Conservation (phyloP, 2,329 filamentous ascomycete genomes). For the Thielaviopsis musarum region DNA sequence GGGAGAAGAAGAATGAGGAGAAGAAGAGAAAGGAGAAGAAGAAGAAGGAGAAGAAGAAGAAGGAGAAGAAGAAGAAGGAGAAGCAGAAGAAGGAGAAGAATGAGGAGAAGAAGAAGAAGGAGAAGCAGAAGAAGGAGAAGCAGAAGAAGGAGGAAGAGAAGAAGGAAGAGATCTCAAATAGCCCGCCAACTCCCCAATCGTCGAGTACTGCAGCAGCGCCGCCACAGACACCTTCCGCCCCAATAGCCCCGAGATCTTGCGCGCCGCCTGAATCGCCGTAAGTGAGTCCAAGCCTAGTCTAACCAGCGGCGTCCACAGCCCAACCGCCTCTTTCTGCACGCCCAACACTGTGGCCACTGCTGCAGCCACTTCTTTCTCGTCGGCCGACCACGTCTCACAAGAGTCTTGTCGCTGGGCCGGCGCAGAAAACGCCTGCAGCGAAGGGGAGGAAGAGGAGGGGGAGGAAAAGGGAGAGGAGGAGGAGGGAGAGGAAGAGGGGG, state of each 20-base stretch:
- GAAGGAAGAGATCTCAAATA: not conserved
- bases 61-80: too few relatives aligned
- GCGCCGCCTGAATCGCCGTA: constrained; percentile 56
- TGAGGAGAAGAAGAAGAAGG: too few relatives aligned
- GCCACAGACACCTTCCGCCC: constrained; percentile 44
- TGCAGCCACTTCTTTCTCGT: constrained; percentile 39
- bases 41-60: too few relatives aligned
- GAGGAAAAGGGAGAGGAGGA: too few relatives aligned
- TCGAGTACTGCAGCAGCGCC: constrained; percentile 49
- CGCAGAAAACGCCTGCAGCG: not conserved
- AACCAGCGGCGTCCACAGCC: constrained; percentile 54
- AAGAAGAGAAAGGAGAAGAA: not conserved
- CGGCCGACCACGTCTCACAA: constrained; percentile 27
- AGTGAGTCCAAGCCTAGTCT: constrained; percentile 73
- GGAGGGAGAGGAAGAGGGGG: too few relatives aligned
- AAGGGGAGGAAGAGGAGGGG: too few relatives aligned
- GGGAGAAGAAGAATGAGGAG: constrained; percentile 16
- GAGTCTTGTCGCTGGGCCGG: not conserved
- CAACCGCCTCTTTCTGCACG: constrained; percentile 30
- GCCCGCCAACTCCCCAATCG: constrained; percentile 40
- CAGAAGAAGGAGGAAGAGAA: not conserved
- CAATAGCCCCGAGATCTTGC: constrained; percentile 31
- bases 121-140: not conserved
- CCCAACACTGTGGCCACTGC: constrained; percentile 35
- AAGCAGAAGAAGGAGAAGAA: not conserved